Conservation (phyloP, 345 rosid species). For the Boechera divaricarpa region DNA sequence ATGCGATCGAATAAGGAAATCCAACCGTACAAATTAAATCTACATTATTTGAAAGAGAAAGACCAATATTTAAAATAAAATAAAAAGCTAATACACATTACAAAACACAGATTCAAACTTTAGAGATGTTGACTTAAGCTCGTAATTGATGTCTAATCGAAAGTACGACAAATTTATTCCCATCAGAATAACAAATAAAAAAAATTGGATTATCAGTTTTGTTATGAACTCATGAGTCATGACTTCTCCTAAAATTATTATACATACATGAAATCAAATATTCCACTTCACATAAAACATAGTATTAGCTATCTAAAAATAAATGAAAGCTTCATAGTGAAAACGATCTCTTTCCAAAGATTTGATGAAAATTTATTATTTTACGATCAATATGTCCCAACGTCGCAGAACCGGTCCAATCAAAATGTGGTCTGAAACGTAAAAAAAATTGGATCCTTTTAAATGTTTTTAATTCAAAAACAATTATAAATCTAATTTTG, state of each 20-base stretch:
- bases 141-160: constrained; percentile 14
- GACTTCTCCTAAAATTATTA: neutral
- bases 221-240: constrained; percentile 9
- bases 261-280: neutral
- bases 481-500: too few relatives aligned
- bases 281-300: too few relatives aligned
- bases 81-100: neutral
- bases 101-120: neutral
- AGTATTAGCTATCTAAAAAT: too few relatives aligned
- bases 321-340: too few relatives aligned
- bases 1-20: constrained; percentile 41
- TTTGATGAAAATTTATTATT: too few relatives aligned
- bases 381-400: too few relatives aligned
- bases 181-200: neutral
- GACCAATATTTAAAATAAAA: neutral
- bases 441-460: too few relatives aligned
- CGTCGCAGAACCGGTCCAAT: too few relatives aligned
- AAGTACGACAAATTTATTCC: neutral
- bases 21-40: constrained; percentile 15
- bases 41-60: constrained; percentile 24
- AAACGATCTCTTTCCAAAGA: too few relatives aligned
- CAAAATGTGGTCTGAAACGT: too few relatives aligned
- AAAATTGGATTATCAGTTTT: neutral
- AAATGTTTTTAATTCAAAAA: too few relatives aligned
- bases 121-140: constrained; percentile 28